These are phyloP conservation scores for Avena atlantica DNA, from an alignment of 176 grass and related monocot species.

Conservation along the genomic window DNA sequence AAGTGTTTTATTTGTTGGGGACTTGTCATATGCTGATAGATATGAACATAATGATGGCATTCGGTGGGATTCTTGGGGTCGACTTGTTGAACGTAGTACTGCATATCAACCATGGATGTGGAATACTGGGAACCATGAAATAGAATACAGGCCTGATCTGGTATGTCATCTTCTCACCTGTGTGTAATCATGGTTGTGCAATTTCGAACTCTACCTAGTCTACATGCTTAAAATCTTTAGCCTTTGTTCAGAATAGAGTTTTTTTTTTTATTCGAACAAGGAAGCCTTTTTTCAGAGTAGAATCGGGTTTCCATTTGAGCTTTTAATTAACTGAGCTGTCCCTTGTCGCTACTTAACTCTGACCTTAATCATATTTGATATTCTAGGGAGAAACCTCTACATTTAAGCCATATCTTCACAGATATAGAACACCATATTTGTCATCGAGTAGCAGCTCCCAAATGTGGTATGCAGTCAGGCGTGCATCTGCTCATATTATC, in stretches of 20 bases:
- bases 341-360: constrained; percentile 23
- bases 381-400: constrained; percentile 74
- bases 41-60: constrained; percentile 86
- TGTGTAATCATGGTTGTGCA: not conserved
- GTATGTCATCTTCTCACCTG: constrained; percentile 46
- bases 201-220: not conserved
- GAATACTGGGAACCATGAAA: constrained; percentile 92
- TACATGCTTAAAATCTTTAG: constrained; percentile 3
- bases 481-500: constrained; percentile 93
- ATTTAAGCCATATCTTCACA: constrained; percentile 85
- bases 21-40: constrained; percentile 93
- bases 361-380: constrained; percentile 23
- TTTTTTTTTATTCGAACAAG: not conserved
- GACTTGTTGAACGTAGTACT: constrained; percentile 73
- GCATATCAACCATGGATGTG: constrained; percentile 98
- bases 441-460: constrained; percentile 93
- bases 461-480: constrained; percentile 94
- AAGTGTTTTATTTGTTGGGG: constrained; percentile 82
- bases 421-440: constrained; percentile 72
- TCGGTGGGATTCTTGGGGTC: constrained; percentile 95
- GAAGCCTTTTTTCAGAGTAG: not conserved
- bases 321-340: constrained; percentile 24
- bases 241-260: not conserved
- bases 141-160: constrained; percentile 95
- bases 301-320: constrained; percentile 10